Evolutionary conservation across 371 early-diverging fungal species (phyloP), one percentile per base, ranked within the genome.

Genomic region (Rhizopus delemar): DNA sequence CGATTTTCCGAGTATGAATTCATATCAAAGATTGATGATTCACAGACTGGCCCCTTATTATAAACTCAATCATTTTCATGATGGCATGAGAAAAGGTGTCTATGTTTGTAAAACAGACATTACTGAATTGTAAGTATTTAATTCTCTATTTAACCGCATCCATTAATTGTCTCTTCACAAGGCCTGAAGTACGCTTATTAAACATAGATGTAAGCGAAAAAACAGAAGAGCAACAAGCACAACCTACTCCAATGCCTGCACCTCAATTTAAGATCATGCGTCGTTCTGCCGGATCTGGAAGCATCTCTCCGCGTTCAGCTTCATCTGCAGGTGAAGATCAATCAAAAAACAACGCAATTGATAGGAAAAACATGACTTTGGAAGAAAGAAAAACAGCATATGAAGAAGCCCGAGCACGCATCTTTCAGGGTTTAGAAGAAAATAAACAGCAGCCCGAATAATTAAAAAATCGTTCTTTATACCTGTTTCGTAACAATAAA

Each of bases 41-140:
- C 91, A 92, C 65, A 79, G 85, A 33, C 80, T 90, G 3, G 91
- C 90, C 12, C 82, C 85, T 43, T 87, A 88, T 65, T 92, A 86
- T 64, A 83, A 84, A 53, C 58, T 91, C 52, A 81, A 74, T 4
- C 90, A 89, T 69, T 73, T 81, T 9, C 80, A 82, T 46, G 87
- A 90, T 54, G 73, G 79, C 7, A 56, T 71, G 53, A 80, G 85
- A 48, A 79, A 80, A 39, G 82, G 81, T 5, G 85, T 91, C 12
- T 74, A 86, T 43, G 62, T 89, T 11, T 85, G 79, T 62, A 89
- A 85, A 63, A 85, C 77, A 13, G 70, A 69, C 22, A 67, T 73
- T 35, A 85, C 89, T 45, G 81, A 75, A 51, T 68, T 89, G 90
- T 89, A 81, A 71, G 86, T 62, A 5, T 38, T 11, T 28, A 6